Base-by-base conservation (phyloP, 805 yeast species). In the Tetrapisispora namnaoensis region DNA sequence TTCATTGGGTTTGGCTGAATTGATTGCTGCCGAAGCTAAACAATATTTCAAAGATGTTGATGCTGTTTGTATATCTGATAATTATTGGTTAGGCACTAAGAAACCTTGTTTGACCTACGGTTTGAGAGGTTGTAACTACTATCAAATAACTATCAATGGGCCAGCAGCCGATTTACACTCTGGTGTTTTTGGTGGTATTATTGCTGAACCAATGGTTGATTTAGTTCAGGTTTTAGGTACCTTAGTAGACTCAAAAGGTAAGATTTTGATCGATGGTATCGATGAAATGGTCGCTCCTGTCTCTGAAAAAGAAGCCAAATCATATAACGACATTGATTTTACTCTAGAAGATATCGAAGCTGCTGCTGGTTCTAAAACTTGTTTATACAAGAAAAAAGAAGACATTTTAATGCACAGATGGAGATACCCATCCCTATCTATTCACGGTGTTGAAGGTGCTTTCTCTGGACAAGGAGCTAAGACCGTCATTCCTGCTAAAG, bases 371-470 rank as follows among this genome's bases (percentile, higher is more conserved):
- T 83, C 96, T 9, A 66, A 87, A 54, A 89, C 96, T 42, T 80
- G 89, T 36, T 74, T 90, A 51, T 83, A 82, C 71, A 75, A 79
- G 54, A 76, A 77, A 66, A 86, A 88, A 70, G 82, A 88, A 71
- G 83, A 82, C 51, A 89, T 95, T 51, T 77, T 93, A 61, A 91
- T 89, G 85, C 97, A 90, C 70, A 82, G 99, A 78, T 93, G 99
- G 99, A 84, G 99, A 76, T 89, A 76, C 71, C 99, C 99, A 49
- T 88, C 98, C 8, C 75, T 93, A 60, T 90, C 98, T 2, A 69
- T 93, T 56, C 99, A 93, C 70, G 99, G 99, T 57, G 78, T 93
- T 49, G 99, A 93, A 71, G 99, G 99, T 55, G 99, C 98, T 6
- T 93, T 93, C 69, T 82, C 84, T 44, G 91, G 86, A 41, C 77